Evolutionary conservation across 2,329 filamentous ascomycete species (phyloP), one percentile per base, ranked within the genome.

Genomic region (Exophiala dermatitidis): DNA sequence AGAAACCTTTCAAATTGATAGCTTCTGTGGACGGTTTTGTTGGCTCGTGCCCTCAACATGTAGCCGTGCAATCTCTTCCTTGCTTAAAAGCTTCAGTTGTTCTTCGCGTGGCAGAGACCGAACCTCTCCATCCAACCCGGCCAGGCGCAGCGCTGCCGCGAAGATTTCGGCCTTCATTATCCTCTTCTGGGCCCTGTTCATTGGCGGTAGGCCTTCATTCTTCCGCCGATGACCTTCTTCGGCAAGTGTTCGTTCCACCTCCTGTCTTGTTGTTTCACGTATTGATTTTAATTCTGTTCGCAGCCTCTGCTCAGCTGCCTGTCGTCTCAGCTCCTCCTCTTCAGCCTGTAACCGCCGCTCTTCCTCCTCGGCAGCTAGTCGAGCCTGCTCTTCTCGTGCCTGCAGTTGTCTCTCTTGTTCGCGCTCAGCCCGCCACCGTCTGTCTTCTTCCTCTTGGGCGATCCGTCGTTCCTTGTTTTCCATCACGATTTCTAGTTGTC

Each of bases 181-280:
- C 10, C 12, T 41, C 38, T 28, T 41, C 38, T 7, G 38, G 12
- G 38, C 38, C 12, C 28, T 41, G 5, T 26, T 41, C 38, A 41
- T 41, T 28, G 38, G 38, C 7, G 50, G 50, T 6, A 53, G 37
- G 10, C 50, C 50, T 30, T 42, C 38, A 4, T 28, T 9, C 31
- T 40, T 46, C 38, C 50, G 32, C 26, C 45, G 36, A 10, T 45
- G 44, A 9, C 50, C 50, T 44, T 53, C 50, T n/a, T 29, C 45
- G 3, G 31, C 37, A 30, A 53, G 31, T 8, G 47, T 33, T 4
- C 31, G 36, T 10, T 53, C 36, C 3, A 37, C 32, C 38, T 48
- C 45, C 38, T 53, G 9, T 28, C 37, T 38, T 48, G 37, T 45
- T 33, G 12, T 29, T 30, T 42, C 19, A 43, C 30, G 32, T 41